Percentiles rank a stretch among this genome's conserved stretches.
Evolutionary conservation across 2,329 filamentous ascomycete species (phyloP).

Genomic region (Cytospora piceicola): DNA sequence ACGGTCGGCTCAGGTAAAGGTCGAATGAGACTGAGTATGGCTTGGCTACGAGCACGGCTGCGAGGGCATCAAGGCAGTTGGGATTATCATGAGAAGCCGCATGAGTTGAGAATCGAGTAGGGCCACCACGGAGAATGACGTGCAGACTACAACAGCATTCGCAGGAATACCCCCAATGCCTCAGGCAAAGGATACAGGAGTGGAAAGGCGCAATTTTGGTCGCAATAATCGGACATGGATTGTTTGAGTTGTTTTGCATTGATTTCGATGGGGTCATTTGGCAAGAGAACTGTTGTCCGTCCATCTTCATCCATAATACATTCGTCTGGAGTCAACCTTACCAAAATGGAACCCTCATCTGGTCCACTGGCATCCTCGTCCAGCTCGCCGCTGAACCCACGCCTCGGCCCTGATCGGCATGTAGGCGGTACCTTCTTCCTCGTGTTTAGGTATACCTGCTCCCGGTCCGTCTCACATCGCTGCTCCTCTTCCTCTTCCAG

Average conservation of each 20-base stretch:
- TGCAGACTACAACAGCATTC: not conserved
- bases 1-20: constrained; percentile 57
- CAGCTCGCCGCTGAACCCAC: not conserved
- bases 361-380: too few species aligned
- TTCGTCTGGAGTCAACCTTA: not conserved
- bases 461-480: not conserved
- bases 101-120: not conserved
- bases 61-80: not conserved
- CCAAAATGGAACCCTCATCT: not conserved
- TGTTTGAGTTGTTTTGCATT: not conserved
- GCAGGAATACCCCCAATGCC: not conserved
- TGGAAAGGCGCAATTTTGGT: constrained; percentile 12
- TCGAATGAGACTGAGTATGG: constrained; percentile 1
- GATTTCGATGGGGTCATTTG: not conserved
- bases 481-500: not conserved
- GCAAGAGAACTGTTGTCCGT: not conserved
- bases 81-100: not conserved
- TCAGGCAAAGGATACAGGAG: constrained; percentile 1
- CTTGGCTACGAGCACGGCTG: not conserved
- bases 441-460: not conserved
- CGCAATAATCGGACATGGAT: not conserved
- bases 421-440: not conserved
- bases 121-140: constrained; percentile 2
- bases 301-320: not conserved
- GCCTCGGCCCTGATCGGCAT: not conserved